Evolutionary conservation across 768 basidiomycete genomes (phyloP), one percentile per base, ranked within the genome.

Genomic region (Tricholoma matsutake): DNA sequence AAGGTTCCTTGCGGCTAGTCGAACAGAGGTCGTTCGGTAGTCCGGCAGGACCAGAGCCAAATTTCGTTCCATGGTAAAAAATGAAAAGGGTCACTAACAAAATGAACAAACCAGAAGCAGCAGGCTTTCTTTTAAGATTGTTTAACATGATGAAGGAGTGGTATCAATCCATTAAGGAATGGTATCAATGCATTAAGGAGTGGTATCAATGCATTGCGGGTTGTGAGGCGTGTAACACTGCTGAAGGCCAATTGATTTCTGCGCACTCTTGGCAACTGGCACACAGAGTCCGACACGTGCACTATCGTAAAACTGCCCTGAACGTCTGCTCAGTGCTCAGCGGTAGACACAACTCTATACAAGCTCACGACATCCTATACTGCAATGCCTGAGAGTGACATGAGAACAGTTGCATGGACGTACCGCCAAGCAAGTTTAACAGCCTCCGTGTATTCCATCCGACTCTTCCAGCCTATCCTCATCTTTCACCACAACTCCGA

Each of bases 21-120:
- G 51, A 53, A 32, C 51, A 32, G 13, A 32, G 7, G 8, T 16
- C 51, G n/a, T 53, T 7, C 8, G 51, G 29, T 18, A 32, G n/a
- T 10, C 10, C 16, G 11, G 39, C 41, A 14, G 16, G 13, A 13
- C 16, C 10, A 25, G 45, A 29, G 28, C 16, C 10, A 18, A 18
- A 13, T n/a, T 29, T 18, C n/a, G 47, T 49, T 13, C 28, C 14
- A 37, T 49, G 59, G 39, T 53, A 61, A 6, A 62, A 41, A 7
- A 61, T 37, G 10, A 49, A 59, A 1, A 66, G 9, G 59, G 45
- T 31, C 3, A 31, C 43, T 16, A 47, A n/a, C 5, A 58, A 47
- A 29, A 35, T 52, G 54, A 56, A 18, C 3, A 53, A 29, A 14
- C 6, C 56, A 41, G 56, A 54, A 37, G 54, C 49, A 32, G 53